phyloP scores from a whole-genome alignment of 805 yeast genomes.

The Scheffersomyces coipomensis region DNA sequence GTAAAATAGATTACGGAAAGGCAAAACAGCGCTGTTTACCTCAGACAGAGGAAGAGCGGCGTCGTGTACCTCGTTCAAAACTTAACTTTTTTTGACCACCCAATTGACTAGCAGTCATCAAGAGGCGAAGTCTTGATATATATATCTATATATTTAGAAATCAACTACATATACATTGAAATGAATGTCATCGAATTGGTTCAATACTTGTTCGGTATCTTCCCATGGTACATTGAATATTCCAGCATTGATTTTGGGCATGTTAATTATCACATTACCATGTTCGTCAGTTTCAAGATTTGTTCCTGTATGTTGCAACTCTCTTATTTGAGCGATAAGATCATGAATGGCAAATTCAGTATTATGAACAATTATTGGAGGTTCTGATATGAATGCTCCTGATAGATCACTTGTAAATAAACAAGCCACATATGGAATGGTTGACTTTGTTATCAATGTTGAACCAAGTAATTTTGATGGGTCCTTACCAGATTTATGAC shows the following conservation, averaged over 20 bases:
- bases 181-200: constrained; percentile 22
- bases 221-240: constrained; percentile 81
- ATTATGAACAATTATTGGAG: constrained; percentile 45
- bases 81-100: too few species aligned
- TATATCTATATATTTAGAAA: not conserved
- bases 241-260: constrained; percentile 84
- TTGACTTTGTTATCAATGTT: constrained; percentile 40
- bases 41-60: too few species aligned
- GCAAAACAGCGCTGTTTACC: too few species aligned
- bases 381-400: constrained; percentile 44
- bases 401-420: constrained; percentile 63
- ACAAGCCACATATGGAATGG: constrained; percentile 51
- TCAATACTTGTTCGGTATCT: constrained; percentile 54
- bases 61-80: too few species aligned
- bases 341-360: constrained; percentile 53
- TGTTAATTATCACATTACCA: constrained; percentile 35
- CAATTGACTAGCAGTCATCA: too few species aligned
- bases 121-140: not conserved
- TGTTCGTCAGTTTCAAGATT: constrained; percentile 8
- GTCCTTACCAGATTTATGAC: constrained; percentile 21
- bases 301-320: not conserved
- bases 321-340: constrained; percentile 36
- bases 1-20: too few species aligned
- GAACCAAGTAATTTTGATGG: constrained; percentile 51
- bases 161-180: constrained; percentile 50